Percentiles rank a stretch among this genome's conserved stretches.
These are phyloP conservation scores for Colletotrichum chlorophyti DNA, from an alignment of 2,329 filamentous ascomycete species.

Conservation along the genomic window DNA sequence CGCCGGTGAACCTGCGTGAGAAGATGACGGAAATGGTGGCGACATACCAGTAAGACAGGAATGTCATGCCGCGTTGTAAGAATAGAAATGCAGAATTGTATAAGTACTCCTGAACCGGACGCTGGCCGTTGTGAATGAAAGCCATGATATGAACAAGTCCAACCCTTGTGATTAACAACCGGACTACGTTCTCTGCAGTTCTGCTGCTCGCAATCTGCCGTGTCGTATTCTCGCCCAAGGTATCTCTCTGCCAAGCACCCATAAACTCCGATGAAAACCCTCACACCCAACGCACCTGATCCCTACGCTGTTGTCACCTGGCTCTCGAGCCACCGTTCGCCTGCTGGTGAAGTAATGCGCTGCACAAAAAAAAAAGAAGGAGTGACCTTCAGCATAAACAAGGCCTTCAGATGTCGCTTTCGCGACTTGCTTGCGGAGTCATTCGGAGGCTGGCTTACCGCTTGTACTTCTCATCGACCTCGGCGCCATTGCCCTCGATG, in stretches of 20 bases:
- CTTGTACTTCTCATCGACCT: conserved; percentile 56
- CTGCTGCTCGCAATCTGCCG: background rate
- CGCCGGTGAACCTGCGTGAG: conserved; percentile 50
- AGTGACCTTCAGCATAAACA: too few species aligned
- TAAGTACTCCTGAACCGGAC: conserved; percentile 3
- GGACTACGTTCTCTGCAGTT: background rate
- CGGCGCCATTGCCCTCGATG: conserved; percentile 65
- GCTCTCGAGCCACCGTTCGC: conserved; percentile 9
- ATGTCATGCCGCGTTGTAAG: conserved; percentile 1
- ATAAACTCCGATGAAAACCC: background rate
- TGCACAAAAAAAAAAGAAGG: too few species aligned
- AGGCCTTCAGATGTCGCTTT: too few species aligned
- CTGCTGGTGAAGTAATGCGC: background rate
- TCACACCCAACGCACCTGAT: background rate
- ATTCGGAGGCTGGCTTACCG: conserved; percentile 46
- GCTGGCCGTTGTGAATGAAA: background rate
- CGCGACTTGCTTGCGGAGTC: too few species aligned
- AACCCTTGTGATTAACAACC: background rate
- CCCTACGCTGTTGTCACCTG: background rate
- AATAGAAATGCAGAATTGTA: conserved; percentile 16
- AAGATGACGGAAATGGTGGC: conserved; percentile 54
- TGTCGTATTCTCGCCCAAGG: background rate
- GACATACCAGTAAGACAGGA: conserved; percentile 52
- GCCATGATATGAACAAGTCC: background rate
- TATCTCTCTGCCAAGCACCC: background rate